These are phyloP conservation scores for Psilocybe cubensis DNA, from an alignment of 768 basidiomycete genomes.

Conservation along the genomic window DNA sequence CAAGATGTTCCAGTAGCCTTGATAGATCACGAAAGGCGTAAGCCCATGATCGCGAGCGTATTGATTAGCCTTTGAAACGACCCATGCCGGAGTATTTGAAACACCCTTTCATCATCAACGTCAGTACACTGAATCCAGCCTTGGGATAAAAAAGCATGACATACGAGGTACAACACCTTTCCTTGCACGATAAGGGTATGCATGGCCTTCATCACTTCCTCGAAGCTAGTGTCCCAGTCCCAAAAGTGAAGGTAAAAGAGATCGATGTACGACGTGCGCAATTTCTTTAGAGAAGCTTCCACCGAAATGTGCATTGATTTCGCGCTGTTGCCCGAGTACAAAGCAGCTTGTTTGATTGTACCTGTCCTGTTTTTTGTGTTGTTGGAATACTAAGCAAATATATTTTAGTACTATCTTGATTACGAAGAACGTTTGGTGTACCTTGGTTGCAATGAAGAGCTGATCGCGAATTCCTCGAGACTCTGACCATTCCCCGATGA, in stretches of 20 bases:
- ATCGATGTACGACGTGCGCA: slow-evolving; percentile 51
- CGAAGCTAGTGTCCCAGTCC: slow-evolving; percentile 57
- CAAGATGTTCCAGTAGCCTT: slow-evolving; percentile 50
- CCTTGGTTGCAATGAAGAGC: slow-evolving; percentile 51
- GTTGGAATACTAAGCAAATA: slow-evolving; percentile 30
- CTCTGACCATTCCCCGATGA: slow-evolving; percentile 58
- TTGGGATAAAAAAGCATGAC: slow-evolving; percentile 4
- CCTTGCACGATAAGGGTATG: slow-evolving; percentile 54
- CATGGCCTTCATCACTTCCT: slow-evolving; percentile 57
- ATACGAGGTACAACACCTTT: slow-evolving; percentile 50
- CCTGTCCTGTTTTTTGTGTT: slow-evolving; percentile 31
- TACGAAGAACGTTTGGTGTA: slow-evolving; percentile 12
- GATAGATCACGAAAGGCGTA: slow-evolving; percentile 58
- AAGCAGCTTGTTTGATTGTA: slow-evolving; percentile 15
- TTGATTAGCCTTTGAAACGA: slow-evolving; percentile 50
- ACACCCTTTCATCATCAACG: slow-evolving; percentile 42
- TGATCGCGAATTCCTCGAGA: slow-evolving; percentile 47
- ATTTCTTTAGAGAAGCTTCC: slow-evolving; percentile 47
- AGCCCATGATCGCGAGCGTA: slow-evolving; percentile 52
- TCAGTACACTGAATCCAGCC: no score
- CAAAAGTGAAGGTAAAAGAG: slow-evolving; percentile 52
- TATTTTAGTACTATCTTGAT: not conserved
- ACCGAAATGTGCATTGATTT: slow-evolving; percentile 49
- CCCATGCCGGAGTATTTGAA: slow-evolving; percentile 51
- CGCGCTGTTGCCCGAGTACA: slow-evolving; percentile 33